A percentile compares a stretch with the other conserved stretches of the same genome.
Conservation (phyloP, 2,329 filamentous ascomycete genomes). For the Colletotrichum brevisporum region DNA sequence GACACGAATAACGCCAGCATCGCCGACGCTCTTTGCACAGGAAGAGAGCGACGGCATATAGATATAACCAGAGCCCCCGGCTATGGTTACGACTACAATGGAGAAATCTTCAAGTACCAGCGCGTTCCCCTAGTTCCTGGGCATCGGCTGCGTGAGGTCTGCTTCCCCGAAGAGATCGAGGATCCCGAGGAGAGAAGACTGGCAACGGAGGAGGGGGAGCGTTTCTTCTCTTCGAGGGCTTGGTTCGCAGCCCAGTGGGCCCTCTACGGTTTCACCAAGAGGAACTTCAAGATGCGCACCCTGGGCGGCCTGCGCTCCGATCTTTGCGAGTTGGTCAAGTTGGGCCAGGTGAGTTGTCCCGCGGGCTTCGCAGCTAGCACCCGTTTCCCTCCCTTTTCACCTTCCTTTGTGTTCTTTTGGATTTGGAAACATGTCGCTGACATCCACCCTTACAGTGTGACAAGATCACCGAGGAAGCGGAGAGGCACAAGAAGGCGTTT, state of each 20-base stretch:
- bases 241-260: conserved; percentile 12
- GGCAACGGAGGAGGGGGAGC: background rate
- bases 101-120: background rate
- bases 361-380: background rate
- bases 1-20: too few relatives aligned
- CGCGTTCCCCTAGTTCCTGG: background rate
- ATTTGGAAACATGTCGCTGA: background rate
- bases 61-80: too few relatives aligned
- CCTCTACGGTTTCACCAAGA: background rate
- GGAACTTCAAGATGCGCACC: conserved; percentile 12
- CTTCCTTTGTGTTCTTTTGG: too few relatives aligned
- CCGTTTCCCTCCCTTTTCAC: background rate
- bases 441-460: background rate
- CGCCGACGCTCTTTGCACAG: too few relatives aligned
- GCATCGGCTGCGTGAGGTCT: conserved; percentile 8
- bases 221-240: background rate
- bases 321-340: conserved; percentile 1
- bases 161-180: conserved; percentile 14
- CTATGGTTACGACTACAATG: background rate
- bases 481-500: background rate
- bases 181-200: background rate
- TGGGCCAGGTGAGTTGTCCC: conserved; percentile 12
- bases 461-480: background rate
- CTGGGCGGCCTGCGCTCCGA: conserved; percentile 2
- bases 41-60: too few relatives aligned